Evolutionary conservation across 805 yeast genomes (phyloP), one percentile per base, ranked within the genome.

Genomic region (Clavispora asparagi): DNA sequence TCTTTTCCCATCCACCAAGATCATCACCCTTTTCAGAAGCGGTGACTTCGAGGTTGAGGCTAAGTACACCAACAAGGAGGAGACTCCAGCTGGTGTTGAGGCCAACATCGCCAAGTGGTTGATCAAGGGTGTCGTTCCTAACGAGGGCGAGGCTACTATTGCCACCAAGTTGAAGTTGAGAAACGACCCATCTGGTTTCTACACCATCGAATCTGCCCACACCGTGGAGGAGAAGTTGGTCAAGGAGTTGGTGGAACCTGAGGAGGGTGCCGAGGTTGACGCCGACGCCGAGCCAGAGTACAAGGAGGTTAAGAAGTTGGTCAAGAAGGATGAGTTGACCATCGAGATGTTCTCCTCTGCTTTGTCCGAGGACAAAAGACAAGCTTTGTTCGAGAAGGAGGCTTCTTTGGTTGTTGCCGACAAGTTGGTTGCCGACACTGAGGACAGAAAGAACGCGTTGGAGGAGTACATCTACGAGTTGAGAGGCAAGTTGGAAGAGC

Each of bases 401-500:
- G 81, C 81, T 63, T 78, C 85, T 67, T 74, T 94, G 83, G 77
- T 81, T 55, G 81, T 89, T 66, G 90, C 85, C 64, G 99, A 94
- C 73, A 94, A 91, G 77, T 83, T 92, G 60, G 97, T 94, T 56
- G 95, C 95, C 57, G 98, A 94, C 76, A 94, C 98, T 56, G 98
- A 94, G 78, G 97, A 94, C 76, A 89, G 90, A 73, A 94, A 94
- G 85, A 94, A 94, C 70, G 94, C 96, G 55, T 79, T 94, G 52
- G 99, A 94, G 79, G 99, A 94, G 79, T 94, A 94, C 79, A 94
- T 94, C 63, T 94, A 94, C 75, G 95, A 89, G 62, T 82, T 92
- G 72, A 87, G 99, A 76, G 96, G 95, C 68, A 94, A 94, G 77
- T 78, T 94, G 63, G 98, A 91, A 50, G 99, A 90, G 47, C 83